Conservation (phyloP, 2,329 filamentous ascomycete species). For the Rachicladosporium sp. region DNA sequence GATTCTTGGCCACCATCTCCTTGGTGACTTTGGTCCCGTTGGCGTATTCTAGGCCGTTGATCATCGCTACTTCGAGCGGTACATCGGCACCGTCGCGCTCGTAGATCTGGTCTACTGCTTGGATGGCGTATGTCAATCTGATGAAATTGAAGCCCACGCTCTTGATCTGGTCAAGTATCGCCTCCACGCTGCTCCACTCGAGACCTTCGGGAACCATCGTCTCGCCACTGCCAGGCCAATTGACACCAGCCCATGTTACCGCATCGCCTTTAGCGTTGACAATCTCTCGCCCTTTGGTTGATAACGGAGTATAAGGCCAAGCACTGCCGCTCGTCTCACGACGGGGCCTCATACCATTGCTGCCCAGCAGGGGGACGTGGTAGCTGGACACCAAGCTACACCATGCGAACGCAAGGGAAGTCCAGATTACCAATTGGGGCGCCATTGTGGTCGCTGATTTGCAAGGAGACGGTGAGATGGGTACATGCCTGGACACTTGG, state of each 20-base stretch:
- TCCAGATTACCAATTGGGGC: too few relatives aligned
- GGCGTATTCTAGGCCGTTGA: constrained; percentile 27
- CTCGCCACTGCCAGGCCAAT: constrained; percentile 23
- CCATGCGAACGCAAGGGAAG: too few relatives aligned
- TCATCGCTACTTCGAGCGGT: constrained; percentile 27
- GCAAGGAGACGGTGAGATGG: too few relatives aligned
- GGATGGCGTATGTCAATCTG: constrained; percentile 30
- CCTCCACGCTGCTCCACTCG: constrained; percentile 19
- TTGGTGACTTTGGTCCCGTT: constrained; percentile 29
- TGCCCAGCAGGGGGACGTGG: too few relatives aligned
- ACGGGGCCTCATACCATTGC: too few relatives aligned
- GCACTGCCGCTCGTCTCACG: background rate
- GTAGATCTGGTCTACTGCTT: constrained; percentile 31
- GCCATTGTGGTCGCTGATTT: too few relatives aligned
- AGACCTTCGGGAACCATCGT: constrained; percentile 24
- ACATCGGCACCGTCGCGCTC: constrained; percentile 28
- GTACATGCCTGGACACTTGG: too few relatives aligned
- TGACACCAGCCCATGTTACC: constrained; percentile 21
- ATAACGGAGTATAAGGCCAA: constrained; percentile 23
- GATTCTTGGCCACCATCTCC: constrained; percentile 26
- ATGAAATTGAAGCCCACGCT: constrained; percentile 23
- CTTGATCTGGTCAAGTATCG: constrained; percentile 19
- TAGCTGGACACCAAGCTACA: too few relatives aligned
- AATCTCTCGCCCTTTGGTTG: constrained; percentile 18
- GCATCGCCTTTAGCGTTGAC: constrained; percentile 11